These are phyloP conservation scores for Nicotiana paniculata DNA, from an alignment of 257 asterid genomes.

Conservation along the genomic window DNA sequence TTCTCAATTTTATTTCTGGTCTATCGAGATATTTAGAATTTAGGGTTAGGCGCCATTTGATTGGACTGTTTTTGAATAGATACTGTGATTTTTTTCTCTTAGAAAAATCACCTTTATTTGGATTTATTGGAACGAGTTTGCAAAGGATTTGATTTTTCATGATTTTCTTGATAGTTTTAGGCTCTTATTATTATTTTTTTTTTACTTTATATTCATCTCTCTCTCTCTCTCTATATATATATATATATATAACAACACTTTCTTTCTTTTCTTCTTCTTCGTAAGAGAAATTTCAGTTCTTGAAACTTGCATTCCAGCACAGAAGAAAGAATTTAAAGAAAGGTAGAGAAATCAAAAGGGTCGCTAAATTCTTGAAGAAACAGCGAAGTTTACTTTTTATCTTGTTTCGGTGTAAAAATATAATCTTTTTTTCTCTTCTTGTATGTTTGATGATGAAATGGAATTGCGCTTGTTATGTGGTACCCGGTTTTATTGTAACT, in stretches of 20 bases:
- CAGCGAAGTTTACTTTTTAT: background rate
- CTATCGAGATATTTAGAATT: background rate
- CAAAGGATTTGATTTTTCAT: background rate
- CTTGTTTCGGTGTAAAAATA: constrained; percentile 15
- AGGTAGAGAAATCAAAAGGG: background rate
- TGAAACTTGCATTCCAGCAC: constrained; percentile 11
- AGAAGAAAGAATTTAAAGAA: background rate
- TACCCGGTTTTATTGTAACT: background rate
- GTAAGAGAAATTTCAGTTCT: constrained; percentile 23
- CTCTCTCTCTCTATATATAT: background rate
- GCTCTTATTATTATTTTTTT: background rate
- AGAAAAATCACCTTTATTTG: background rate
- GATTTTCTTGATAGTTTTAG: background rate
- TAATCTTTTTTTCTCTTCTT: constrained; percentile 18
- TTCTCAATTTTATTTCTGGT: background rate
- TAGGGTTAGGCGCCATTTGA: background rate
- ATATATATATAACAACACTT: background rate
- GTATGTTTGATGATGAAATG: background rate
- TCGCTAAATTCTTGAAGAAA: background rate
- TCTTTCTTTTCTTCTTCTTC: background rate
- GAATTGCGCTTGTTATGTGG: background rate
- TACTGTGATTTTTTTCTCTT: background rate
- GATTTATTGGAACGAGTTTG: background rate
- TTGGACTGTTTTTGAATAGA: background rate
- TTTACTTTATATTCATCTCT: background rate